phyloP scores from a whole-genome alignment of 768 basidiomycete species.

The Trametes gibbosa region DNA sequence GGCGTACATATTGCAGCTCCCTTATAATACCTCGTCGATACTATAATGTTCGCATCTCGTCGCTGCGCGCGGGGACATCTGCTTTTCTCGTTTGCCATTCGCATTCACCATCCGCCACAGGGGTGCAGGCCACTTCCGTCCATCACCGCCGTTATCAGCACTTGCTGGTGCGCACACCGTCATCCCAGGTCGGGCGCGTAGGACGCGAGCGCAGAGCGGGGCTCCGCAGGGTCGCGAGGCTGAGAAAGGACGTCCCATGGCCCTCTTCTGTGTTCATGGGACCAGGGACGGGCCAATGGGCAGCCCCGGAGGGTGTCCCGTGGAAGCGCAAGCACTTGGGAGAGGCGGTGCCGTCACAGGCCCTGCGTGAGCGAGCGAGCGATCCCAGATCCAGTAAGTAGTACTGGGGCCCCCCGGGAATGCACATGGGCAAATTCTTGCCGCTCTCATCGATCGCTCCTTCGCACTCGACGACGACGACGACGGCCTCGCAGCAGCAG shows the following conservation, averaged over 20 bases:
- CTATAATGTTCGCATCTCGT: not conserved
- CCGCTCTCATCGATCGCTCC: too few species aligned
- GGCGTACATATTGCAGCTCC: conserved; percentile 7
- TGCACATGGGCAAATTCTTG: too few species aligned
- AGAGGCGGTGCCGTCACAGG: conserved; percentile 13
- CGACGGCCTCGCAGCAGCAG: too few species aligned
- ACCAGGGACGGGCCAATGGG: not conserved
- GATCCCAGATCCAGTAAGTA: too few species aligned
- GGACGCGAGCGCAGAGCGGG: not conserved
- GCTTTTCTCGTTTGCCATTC: not conserved
- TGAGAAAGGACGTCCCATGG: not conserved
- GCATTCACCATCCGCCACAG: too few species aligned
- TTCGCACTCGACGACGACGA: too few species aligned
- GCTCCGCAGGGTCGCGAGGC: not conserved
- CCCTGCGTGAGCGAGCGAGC: too few species aligned
- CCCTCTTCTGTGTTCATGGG: conserved; percentile 7
- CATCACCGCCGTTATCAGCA: too few species aligned
- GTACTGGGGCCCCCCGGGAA: too few species aligned
- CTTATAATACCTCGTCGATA: conserved; percentile 9
- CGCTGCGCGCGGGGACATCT: not conserved
- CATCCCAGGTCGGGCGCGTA: not conserved
- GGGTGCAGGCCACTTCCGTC: too few species aligned
- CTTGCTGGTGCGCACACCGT: too few species aligned
- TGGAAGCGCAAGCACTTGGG: not conserved
- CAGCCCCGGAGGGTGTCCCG: not conserved